Percentiles rank a stretch among this genome's conserved stretches.
phyloP scores from a whole-genome alignment of 1,284 basidiomycete species.

The Ustilago esculenta region DNA sequence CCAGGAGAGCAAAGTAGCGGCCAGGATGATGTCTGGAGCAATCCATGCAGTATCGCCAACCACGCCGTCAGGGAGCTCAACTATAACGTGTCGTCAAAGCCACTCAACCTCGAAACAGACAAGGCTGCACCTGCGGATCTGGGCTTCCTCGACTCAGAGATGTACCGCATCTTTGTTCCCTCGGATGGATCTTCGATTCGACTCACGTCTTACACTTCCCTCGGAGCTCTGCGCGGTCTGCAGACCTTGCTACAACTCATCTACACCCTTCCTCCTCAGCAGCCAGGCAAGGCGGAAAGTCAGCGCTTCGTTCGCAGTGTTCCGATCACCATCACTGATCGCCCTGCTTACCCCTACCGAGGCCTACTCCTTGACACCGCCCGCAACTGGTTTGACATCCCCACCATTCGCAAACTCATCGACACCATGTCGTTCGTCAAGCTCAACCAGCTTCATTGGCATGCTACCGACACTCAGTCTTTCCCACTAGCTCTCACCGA shows the following conservation, averaged over 20 bases:
- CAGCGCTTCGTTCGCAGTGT: slow-evolving; percentile 70
- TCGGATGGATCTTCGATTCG: slow-evolving; percentile 73
- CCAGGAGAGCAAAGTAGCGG: background rate
- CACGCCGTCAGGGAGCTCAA: slow-evolving; percentile 17
- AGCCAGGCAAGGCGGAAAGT: background rate
- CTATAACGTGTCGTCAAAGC: slow-evolving; percentile 11
- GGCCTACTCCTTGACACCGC: slow-evolving; percentile 84
- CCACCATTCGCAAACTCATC: slow-evolving; percentile 77
- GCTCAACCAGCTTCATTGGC: slow-evolving; percentile 79
- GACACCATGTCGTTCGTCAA: slow-evolving; percentile 89
- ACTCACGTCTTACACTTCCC: slow-evolving; percentile 76
- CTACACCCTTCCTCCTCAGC: slow-evolving; percentile 68
- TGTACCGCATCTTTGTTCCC: slow-evolving; percentile 76
- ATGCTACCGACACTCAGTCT: slow-evolving; percentile 73
- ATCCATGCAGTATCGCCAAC: slow-evolving; percentile 24
- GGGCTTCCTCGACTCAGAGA: slow-evolving; percentile 69
- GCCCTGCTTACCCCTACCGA: slow-evolving; percentile 70
- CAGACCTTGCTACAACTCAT: slow-evolving; percentile 82
- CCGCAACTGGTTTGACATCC: slow-evolving; percentile 72
- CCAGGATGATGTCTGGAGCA: slow-evolving; percentile 9
- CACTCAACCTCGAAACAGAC: slow-evolving; percentile 22
- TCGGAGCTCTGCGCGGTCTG: slow-evolving; percentile 82
- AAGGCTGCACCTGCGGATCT: slow-evolving; percentile 21
- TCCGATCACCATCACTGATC: slow-evolving; percentile 68
- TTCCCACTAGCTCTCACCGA: slow-evolving; percentile 76